Conservation (phyloP, 805 yeast genomes). For the Schizosaccharomyces lindneri region DNA sequence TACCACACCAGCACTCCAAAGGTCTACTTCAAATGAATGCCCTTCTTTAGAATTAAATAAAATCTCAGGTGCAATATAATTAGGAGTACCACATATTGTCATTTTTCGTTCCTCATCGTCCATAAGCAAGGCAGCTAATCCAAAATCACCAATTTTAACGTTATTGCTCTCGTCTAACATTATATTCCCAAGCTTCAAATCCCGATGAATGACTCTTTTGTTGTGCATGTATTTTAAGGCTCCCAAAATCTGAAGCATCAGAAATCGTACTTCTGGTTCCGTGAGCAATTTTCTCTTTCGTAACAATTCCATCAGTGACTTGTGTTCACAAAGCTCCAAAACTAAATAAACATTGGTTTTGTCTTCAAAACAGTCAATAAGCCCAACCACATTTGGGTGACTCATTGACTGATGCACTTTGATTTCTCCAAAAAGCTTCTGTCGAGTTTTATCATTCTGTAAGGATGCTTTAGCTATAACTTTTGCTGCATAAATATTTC, state of each 20-base stretch:
- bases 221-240: conserved; percentile 83
- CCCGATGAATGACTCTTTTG: conserved; percentile 84
- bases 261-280: conserved; percentile 77
- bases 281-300: conserved; percentile 61
- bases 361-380: conserved; percentile 91
- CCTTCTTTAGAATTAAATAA: conserved; percentile 63
- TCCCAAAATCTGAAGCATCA: conserved; percentile 79
- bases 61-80: conserved; percentile 95
- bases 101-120: conserved; percentile 49
- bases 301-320: conserved; percentile 75
- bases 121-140: conserved; percentile 84
- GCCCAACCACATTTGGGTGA: conserved; percentile 77
- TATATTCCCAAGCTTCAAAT: conserved; percentile 82
- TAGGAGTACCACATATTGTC: conserved; percentile 96
- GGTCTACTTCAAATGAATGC: conserved; percentile 82
- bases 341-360: conserved; percentile 79
- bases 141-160: conserved; percentile 90
- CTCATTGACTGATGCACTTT: conserved; percentile 77
- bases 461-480: conserved; percentile 93
- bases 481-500: conserved; percentile 79
- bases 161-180: conserved; percentile 87
- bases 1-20: conserved; percentile 96
- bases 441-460: conserved; percentile 68
- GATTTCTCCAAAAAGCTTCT: conserved; percentile 34
- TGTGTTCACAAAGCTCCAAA: conserved; percentile 85